Evolutionary conservation across 2,329 filamentous ascomycete species (phyloP).

Genomic region (Diaporthe batatas): DNA sequence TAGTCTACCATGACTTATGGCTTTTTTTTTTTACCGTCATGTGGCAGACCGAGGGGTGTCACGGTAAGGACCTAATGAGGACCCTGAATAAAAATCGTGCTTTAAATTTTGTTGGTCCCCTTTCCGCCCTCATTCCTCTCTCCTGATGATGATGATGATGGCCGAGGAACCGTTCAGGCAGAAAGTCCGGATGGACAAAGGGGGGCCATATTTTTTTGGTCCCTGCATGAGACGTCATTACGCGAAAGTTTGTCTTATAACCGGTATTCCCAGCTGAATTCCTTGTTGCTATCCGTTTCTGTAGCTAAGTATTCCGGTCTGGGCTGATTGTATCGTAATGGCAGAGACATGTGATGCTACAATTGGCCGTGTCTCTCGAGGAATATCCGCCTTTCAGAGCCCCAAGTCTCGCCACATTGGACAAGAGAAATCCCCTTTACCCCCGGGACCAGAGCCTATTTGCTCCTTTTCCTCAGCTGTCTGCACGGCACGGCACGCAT

Average conservation of each 20-base stretch:
- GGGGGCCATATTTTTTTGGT: not conserved
- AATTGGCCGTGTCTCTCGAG: not conserved
- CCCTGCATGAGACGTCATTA: constrained; percentile 27
- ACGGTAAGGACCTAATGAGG: not conserved
- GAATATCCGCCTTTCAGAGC: not conserved
- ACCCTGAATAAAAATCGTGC: not conserved
- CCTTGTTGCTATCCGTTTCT: not conserved
- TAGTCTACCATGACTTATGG: not conserved
- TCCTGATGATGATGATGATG: constrained; percentile 1
- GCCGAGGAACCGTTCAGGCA: not conserved
- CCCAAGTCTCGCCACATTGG: not conserved
- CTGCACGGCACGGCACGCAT: too few species aligned
- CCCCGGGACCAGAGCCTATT: not conserved
- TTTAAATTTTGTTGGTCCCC: not conserved
- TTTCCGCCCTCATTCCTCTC: not conserved
- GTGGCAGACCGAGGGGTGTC: not conserved
- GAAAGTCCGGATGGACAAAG: too few species aligned
- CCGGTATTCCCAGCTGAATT: constrained; percentile 4
- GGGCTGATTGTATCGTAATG: not conserved
- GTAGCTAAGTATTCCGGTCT: not conserved
- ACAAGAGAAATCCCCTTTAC: not conserved
- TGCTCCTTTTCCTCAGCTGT: not conserved
- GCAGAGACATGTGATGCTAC: constrained; percentile 19
- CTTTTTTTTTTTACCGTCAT: not conserved
- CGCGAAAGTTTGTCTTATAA: not conserved